Base-by-base conservation (phyloP, 2,329 filamentous ascomycete species). In the Alternaria infectoria region DNA sequence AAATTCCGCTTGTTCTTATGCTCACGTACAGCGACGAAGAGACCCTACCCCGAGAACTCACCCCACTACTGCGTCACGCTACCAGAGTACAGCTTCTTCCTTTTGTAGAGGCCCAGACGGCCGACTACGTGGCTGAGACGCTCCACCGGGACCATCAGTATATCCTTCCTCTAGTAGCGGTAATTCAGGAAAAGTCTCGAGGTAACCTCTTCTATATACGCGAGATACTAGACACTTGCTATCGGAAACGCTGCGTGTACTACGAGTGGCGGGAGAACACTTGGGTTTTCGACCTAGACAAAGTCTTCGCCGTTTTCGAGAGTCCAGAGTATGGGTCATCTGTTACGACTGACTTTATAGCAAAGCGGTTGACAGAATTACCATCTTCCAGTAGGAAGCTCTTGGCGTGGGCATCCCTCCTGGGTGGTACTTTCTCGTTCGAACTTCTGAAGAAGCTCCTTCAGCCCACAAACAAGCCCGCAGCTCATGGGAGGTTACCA, bases 121-220 rank as follows among this genome's bases (percentile, higher is more conserved):
- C 92, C 36, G 86, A 92, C 65, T 97, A 95, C 73, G 93, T 97
- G 21, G 89, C 93, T 8, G 86, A 90, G 43, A 96, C 94, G 1
- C 86, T 98, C 52, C 93, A 92, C 72, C 87, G 92, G 59, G 81
- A 85, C 8, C 87, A 86, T 61, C 89, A 92, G 32, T 91, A 93
- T 50, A 87, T 96, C 1, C 82, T 92, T 1, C 90, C 93, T 0
- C 83, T 98, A 17, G 91, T 92, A 3, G 88, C 93, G 7, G 92
- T 97, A 10, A 89, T 97, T 6, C 92, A 96, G 77, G 93, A 95
- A 73, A 96, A 96, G 81, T 95, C 92, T 9, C 88, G 88, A 25
- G 94, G 94, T 2, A 97, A 97, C 65, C 91, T 93, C 0, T 97
- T 97, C 74, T 96, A 96, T 74, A 91, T 97, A 78, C 87, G 93